phyloP scores from a whole-genome alignment of 768 basidiomycete genomes.

The Pisolithus marmoratus region DNA sequence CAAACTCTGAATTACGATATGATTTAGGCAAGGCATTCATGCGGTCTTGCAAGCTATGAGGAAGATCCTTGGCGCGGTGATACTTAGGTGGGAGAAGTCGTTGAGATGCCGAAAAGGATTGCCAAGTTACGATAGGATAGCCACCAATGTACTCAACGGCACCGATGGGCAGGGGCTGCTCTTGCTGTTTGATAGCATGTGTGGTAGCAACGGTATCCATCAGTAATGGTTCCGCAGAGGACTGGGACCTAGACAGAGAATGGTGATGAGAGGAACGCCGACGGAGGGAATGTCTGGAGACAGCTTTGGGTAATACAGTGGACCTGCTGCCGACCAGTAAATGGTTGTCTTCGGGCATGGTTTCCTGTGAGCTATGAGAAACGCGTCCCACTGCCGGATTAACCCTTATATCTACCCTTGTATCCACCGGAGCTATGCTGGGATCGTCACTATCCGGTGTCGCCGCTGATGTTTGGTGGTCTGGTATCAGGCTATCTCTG shows the following conservation, averaged over 20 bases:
- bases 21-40: slow-evolving; percentile 47
- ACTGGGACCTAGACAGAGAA: not conserved
- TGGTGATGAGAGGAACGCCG: not conserved
- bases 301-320: not conserved
- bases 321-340: not conserved
- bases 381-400: not conserved
- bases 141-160: not conserved
- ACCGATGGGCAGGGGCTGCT: not conserved
- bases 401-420: not conserved
- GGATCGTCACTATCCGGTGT: not conserved
- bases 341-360: not conserved
- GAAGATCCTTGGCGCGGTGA: slow-evolving; percentile 44
- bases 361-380: not conserved
- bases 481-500: too few relatives aligned
- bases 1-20: slow-evolving; percentile 37
- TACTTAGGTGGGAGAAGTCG: slow-evolving; percentile 17
- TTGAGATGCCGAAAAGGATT: slow-evolving; percentile 12
- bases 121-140: slow-evolving; percentile 19
- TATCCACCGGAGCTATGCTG: not conserved
- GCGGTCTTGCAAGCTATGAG: slow-evolving; percentile 57
- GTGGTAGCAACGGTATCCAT: not conserved
- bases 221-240: not conserved
- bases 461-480: too few relatives aligned
- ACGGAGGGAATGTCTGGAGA: not conserved
- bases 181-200: not conserved